Base-by-base conservation (phyloP, 2,329 filamentous ascomycete genomes). In the Alternaria postmessia region DNA sequence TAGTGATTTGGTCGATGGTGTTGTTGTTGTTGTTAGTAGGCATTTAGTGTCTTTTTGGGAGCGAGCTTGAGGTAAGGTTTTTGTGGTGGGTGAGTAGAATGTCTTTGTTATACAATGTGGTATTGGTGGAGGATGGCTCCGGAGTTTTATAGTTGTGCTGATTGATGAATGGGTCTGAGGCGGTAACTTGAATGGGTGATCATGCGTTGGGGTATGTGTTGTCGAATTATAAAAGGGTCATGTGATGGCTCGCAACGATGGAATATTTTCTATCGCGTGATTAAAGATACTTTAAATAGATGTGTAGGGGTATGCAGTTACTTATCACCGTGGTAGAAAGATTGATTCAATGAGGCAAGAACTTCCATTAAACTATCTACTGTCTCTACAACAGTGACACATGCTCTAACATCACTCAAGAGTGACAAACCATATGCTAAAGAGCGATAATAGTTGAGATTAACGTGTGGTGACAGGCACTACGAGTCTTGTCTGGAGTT, bases 281-380 rank as follows among this genome's bases (percentile, higher is more conserved):
- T 42, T 42, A 42, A 14, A 22, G 20, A 22, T 11, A 16, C 20
- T 22, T 18, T 5, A 42, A 11, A 9, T 3, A 41, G 18, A 41
- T 41, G n/a, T 8, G 7, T 20, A 5, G 18, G 20, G 1, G 39
- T 16, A 51, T 14, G 20, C 11, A 39, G 18, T 51, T 2, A 30
- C n/a, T 26, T 0, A 3, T 48, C 20, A 26, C 7, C 5, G n/a
- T 14, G 6, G 7, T 24, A 7, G 3, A 11, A 16, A 1, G 7
- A 38, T 7, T 18, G 8, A 8, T 49, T 51, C 36, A 51, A 7
- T n/a, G 4, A 30, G 34, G 28, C 36, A 46, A 28, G n/a, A 12
- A 16, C 30, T 57, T 57, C 43, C 6, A 52, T 57, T 46, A 36
- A 49, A 51, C 12, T 4, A 14, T 34, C 34, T 60, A 60, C 32